Percentiles rank a stretch among this genome's conserved stretches.
These are phyloP conservation scores for Termitomyces sp. DNA, from an alignment of 768 basidiomycete genomes.

Conservation along the genomic window DNA sequence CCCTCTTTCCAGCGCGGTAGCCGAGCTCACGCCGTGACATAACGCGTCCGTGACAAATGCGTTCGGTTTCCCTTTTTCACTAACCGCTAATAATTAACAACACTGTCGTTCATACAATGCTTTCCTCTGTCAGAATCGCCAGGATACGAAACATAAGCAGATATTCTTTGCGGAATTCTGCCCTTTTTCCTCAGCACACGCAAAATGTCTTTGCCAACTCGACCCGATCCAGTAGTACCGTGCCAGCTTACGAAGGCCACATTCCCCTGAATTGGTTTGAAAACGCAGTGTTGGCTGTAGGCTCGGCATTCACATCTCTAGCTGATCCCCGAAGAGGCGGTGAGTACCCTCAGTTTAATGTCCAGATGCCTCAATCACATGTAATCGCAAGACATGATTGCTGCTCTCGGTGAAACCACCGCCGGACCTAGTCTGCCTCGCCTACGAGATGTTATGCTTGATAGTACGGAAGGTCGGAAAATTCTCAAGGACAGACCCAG, in stretches of 20 bases:
- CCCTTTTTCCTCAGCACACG: neutral
- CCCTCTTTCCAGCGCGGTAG: neutral
- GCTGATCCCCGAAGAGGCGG: conserved; percentile 81
- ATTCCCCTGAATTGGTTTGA: conserved; percentile 81
- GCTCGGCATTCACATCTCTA: conserved; percentile 80
- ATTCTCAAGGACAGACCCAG: conserved; percentile 83
- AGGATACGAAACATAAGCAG: neutral
- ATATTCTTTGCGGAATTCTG: neutral
- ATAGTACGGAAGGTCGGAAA: conserved; percentile 73
- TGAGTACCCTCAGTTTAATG: conserved; percentile 29
- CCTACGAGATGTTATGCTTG: conserved; percentile 73
- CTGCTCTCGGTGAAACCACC: conserved; percentile 90
- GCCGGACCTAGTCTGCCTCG: conserved; percentile 73
- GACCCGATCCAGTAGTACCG: conserved; percentile 20
- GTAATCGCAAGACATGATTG: conserved; percentile 75
- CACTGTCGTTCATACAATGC: neutral
- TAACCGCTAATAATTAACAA: too few relatives aligned
- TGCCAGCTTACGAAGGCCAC: conserved; percentile 69
- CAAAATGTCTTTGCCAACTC: neutral
- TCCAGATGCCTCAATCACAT: neutral
- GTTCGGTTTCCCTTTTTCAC: neutral
- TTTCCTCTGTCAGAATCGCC: neutral
- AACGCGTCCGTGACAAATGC: conserved; percentile 11
- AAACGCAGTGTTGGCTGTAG: conserved; percentile 78
- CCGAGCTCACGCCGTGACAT: conserved; percentile 5